phyloP scores from a whole-genome alignment of 163 green algal genomes.

The Coccomyxa subellipsoidea region DNA sequence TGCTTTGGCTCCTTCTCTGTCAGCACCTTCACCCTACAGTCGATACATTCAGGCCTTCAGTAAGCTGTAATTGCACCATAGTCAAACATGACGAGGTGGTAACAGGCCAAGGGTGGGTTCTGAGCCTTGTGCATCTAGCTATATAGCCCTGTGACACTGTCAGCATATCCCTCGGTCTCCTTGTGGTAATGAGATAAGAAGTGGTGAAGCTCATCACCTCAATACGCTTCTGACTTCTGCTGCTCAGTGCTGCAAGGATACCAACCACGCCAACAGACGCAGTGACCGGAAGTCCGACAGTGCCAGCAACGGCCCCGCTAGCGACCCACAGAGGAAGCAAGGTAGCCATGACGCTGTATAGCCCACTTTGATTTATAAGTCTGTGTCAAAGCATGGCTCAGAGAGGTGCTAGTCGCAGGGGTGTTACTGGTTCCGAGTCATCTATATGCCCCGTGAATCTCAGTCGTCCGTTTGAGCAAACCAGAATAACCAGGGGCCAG shows the following conservation, averaged over 20 bases:
- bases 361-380: too few species aligned
- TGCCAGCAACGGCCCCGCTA: not conserved
- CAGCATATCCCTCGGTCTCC: not conserved
- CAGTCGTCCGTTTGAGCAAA: too few species aligned
- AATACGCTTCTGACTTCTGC: not conserved
- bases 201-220: not conserved
- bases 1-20: too few species aligned
- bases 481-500: too few species aligned
- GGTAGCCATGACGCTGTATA: not conserved
- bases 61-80: too few species aligned
- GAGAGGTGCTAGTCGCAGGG: too few species aligned
- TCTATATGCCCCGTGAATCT: not conserved
- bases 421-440: not conserved
- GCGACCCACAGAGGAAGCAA: not conserved
- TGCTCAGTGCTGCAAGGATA: not conserved
- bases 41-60: too few species aligned
- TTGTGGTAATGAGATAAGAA: not conserved
- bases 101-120: too few species aligned
- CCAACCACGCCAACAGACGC: not conserved
- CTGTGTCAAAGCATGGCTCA: too few species aligned
- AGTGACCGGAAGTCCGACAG: not conserved
- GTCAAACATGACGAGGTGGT: too few species aligned
- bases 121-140: not conserved
- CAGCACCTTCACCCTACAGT: too few species aligned
- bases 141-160: not conserved